phyloP scores from a whole-genome alignment of 2,329 filamentous ascomycete species.

The Biscogniauxia marginata region DNA sequence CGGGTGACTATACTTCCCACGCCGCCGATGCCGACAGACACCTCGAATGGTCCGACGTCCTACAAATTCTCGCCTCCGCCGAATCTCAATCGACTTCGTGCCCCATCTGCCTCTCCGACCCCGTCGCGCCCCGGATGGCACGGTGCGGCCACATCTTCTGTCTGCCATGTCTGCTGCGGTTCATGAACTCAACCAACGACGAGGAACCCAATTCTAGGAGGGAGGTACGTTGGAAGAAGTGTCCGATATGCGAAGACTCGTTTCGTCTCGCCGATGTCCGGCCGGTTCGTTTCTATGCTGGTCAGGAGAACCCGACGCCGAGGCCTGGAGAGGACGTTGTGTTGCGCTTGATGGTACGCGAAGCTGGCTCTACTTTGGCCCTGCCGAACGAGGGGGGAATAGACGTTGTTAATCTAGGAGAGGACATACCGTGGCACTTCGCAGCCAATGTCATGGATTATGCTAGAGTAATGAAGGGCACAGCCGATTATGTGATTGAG shows the following conservation, averaged over 20 bases:
- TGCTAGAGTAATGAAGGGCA: constrained; percentile 92
- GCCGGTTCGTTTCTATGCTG: constrained; percentile 86
- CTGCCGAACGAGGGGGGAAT: constrained; percentile 77
- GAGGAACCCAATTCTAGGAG: constrained; percentile 68
- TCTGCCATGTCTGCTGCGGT: constrained; percentile 86
- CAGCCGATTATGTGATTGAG: constrained; percentile 78
- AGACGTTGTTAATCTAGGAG: constrained; percentile 64
- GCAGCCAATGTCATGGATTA: constrained; percentile 94
- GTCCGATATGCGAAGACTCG: constrained; percentile 90
- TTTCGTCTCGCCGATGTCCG: constrained; percentile 90
- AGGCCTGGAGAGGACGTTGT: constrained; percentile 87
- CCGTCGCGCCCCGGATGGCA: constrained; percentile 93
- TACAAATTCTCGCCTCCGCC: constrained; percentile 88
- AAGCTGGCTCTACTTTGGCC: constrained; percentile 78
- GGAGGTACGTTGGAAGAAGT: constrained; percentile 84
- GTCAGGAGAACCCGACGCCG: constrained; percentile 79
- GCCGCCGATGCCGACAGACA: constrained; percentile 84
- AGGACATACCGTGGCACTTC: constrained; percentile 92
- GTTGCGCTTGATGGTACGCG: constrained; percentile 78
- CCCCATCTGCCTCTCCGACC: constrained; percentile 90
- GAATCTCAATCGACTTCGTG: constrained; percentile 87
- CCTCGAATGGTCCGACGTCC: constrained; percentile 84
- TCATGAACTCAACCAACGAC: constrained; percentile 82
- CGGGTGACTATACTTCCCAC: constrained; percentile 75
- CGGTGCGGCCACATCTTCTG: constrained; percentile 98